Evolutionary conservation across 257 asterid genomes (phyloP).

Genomic region (Solanum sejunctum): DNA sequence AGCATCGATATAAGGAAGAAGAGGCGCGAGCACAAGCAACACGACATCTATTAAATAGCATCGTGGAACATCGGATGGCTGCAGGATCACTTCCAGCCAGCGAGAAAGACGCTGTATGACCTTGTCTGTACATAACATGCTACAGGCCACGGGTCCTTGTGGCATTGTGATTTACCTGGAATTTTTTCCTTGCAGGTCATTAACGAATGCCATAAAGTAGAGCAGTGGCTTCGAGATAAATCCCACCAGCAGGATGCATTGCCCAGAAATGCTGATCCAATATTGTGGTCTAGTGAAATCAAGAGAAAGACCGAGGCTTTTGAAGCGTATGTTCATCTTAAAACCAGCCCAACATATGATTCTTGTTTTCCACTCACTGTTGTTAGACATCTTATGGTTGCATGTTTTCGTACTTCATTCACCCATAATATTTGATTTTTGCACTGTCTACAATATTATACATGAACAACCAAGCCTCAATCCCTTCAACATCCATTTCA

Average conservation of each 20-base stretch:
- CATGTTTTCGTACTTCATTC: neutral
- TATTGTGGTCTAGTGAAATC: constrained; percentile 68
- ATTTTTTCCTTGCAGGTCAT: constrained; percentile 39
- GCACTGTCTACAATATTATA: neutral
- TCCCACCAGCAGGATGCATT: constrained; percentile 66
- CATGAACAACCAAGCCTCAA: neutral
- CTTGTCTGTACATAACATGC: constrained; percentile 2
- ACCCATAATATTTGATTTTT: neutral
- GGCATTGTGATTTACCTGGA: neutral
- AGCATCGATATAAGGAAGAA: constrained; percentile 70
- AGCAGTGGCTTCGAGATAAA: constrained; percentile 74
- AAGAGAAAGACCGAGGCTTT: constrained; percentile 50
- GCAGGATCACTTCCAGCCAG: constrained; percentile 50
- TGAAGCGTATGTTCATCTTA: constrained; percentile 45
- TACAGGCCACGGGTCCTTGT: neutral
- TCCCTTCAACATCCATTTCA: neutral
- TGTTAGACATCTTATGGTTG: neutral
- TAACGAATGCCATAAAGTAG: constrained; percentile 67
- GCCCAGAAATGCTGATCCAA: constrained; percentile 74
- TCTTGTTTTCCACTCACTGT: neutral
- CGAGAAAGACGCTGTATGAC: constrained; percentile 59
- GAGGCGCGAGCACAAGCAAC: constrained; percentile 63
- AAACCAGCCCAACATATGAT: neutral
- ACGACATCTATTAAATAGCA: constrained; percentile 41
- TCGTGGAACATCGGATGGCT: constrained; percentile 49